Conservation (phyloP, 164 flowering plant species). For the Stephania yunnanensis region DNA sequence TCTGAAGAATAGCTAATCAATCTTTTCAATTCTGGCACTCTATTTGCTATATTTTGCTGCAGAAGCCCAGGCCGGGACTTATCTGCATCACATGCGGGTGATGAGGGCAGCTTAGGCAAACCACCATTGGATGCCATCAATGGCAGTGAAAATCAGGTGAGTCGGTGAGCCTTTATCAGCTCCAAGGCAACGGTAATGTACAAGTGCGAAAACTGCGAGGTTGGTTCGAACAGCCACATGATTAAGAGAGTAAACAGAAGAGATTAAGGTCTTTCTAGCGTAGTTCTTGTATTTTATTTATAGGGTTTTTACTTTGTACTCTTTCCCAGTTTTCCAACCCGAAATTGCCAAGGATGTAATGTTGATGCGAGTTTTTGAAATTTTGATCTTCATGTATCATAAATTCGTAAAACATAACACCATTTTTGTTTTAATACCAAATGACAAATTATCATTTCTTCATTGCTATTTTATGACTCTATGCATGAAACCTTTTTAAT, state of each 20-base stretch:
- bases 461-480: too few species aligned
- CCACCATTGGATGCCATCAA: not conserved
- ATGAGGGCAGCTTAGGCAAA: not conserved
- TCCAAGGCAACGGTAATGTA: not conserved
- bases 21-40: not conserved
- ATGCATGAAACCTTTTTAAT: too few species aligned
- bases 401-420: too few species aligned
- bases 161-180: not conserved
- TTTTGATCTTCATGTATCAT: too few species aligned
- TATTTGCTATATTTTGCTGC: not conserved
- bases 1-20: slow-evolving; percentile 14
- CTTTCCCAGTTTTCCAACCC: not conserved
- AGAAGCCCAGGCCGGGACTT: not conserved
- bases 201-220: not conserved
- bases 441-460: too few species aligned
- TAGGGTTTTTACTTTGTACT: not conserved
- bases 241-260: not conserved
- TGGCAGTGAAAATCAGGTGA: not conserved
- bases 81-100: not conserved
- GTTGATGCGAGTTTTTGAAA: too few species aligned
- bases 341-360: too few species aligned
- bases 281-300: not conserved
- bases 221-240: not conserved
- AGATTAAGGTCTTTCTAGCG: not conserved
- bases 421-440: too few species aligned